phyloP scores from a whole-genome alignment of 2,329 filamentous ascomycete genomes.

The Venturia carpophila region DNA sequence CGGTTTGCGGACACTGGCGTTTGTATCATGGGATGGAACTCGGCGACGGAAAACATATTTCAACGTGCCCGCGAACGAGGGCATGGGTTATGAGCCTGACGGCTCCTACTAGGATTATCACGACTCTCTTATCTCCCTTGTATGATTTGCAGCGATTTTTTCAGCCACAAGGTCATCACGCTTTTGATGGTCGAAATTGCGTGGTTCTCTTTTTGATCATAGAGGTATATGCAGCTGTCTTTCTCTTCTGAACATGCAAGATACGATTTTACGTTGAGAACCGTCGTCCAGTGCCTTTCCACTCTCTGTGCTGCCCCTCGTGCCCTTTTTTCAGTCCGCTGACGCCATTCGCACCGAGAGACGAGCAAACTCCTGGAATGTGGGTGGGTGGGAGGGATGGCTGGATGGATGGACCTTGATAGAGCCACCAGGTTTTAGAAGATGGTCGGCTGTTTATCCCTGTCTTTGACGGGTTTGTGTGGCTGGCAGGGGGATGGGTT shows the following conservation, averaged over 20 bases:
- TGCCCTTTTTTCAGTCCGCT: background rate
- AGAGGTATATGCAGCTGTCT: background rate
- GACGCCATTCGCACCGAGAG: background rate
- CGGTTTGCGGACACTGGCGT: background rate
- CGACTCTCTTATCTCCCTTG: slow-evolving; percentile 5
- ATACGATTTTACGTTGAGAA: too few species aligned
- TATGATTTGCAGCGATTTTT: background rate
- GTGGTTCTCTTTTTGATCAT: too few species aligned
- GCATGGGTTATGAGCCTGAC: background rate
- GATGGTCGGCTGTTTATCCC: too few species aligned
- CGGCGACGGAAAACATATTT: background rate
- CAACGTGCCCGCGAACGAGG: background rate
- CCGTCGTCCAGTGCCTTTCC: too few species aligned
- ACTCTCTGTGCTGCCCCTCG: too few species aligned
- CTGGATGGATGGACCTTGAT: too few species aligned
- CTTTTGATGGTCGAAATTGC: background rate
- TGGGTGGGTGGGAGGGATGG: too few species aligned
- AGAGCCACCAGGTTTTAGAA: too few species aligned
- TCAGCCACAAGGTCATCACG: background rate
- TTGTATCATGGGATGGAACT: slow-evolving; percentile 5
- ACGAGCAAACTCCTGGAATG: background rate
- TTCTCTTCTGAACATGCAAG: too few species aligned
- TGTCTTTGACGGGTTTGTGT: too few species aligned
- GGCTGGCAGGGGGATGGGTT: too few species aligned
- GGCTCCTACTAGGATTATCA: background rate